Base-by-base conservation (phyloP, 768 basidiomycete species). In the Boletus reticuloceps region DNA sequence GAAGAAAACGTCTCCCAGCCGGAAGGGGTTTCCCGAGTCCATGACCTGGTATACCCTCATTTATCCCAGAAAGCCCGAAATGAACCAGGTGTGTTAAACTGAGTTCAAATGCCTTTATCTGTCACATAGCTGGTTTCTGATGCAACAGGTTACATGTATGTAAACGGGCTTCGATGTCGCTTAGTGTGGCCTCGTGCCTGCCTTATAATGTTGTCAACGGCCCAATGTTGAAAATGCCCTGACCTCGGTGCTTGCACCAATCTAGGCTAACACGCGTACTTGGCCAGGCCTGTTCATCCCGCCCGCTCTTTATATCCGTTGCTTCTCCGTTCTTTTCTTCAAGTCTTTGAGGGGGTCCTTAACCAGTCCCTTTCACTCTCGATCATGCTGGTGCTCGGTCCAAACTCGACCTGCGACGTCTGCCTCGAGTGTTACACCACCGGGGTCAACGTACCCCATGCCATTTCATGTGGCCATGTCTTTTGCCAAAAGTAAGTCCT, bases 341-440 rank as follows among this genome's bases (percentile, higher is more conserved):
- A 47, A 38, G 5, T 50, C 48, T 53, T 47, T 49, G 56, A 53
- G 47, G 55, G 69, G 71, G 69, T 71, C 71, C 69, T 71, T 71
- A 58, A 55, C 63, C 67, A 71, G 69, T 72, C 71, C 71, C 67
- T 61, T 43, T 59, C 51, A 36, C 50, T 47, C 53, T 59, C 50
- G 44, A 72, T 70, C 72, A 89, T 90, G 89, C 79, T 90, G 63
- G 81, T 79, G 69, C 68, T 88, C 68, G 80, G 81, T 63, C 66
- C 81, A 56, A 79, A 79, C 63, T 89, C 88, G 63, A 75, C 76
- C 47, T 91, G 88, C 78, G 88, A 90, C 72, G 80, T 90, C 64
- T 91, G 89, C 72, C 77, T 85, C 61, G 88, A 90, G 61, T 69
- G 72, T 32, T 89, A 85, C 66, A 76, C 75, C 47, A 68, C 68